Conservation (phyloP, 768 basidiomycete species). For the Tricholoma sp. region DNA sequence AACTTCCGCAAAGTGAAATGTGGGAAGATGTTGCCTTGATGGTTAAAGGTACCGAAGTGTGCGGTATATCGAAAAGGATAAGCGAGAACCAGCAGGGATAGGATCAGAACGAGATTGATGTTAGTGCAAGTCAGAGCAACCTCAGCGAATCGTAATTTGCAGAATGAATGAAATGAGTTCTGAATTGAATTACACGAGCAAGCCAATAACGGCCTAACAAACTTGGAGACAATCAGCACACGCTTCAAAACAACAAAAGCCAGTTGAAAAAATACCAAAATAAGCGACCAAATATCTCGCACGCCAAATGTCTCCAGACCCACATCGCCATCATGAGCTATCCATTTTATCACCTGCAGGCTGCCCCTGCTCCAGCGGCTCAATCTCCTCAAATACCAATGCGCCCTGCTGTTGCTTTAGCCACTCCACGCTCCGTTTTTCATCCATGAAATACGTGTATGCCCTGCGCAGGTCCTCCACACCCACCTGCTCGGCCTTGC, state of each 20-base stretch:
- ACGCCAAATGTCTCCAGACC: not conserved
- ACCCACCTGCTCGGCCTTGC: slow-evolving; percentile 76
- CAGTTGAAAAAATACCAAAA: not conserved
- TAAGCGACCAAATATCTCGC: not conserved
- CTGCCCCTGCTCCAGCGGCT: slow-evolving; percentile 21
- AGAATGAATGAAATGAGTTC: not conserved
- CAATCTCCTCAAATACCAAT: slow-evolving; percentile 71
- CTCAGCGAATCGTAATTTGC: not conserved
- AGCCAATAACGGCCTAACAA: not conserved
- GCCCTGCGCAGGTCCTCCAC: slow-evolving; percentile 80
- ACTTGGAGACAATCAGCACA: not conserved
- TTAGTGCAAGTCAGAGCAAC: not conserved
- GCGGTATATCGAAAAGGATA: too few species aligned
- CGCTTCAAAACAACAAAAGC: not conserved
- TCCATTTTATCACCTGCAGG: slow-evolving; percentile 32
- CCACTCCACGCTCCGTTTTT: slow-evolving; percentile 90
- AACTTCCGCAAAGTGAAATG: too few species aligned
- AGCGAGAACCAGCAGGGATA: too few species aligned
- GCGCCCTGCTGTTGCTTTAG: slow-evolving; percentile 77
- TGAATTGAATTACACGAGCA: not conserved
- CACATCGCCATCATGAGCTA: slow-evolving; percentile 4
- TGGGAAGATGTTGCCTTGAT: too few species aligned
- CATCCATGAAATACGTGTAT: slow-evolving; percentile 90
- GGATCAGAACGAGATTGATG: not conserved
- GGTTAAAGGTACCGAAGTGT: too few species aligned